A percentile compares a stretch with the other conserved stretches of the same genome.
phyloP scores from a whole-genome alignment of 495 filamentous ascomycete genomes.

The Friedmanniomyces simplex region DNA sequence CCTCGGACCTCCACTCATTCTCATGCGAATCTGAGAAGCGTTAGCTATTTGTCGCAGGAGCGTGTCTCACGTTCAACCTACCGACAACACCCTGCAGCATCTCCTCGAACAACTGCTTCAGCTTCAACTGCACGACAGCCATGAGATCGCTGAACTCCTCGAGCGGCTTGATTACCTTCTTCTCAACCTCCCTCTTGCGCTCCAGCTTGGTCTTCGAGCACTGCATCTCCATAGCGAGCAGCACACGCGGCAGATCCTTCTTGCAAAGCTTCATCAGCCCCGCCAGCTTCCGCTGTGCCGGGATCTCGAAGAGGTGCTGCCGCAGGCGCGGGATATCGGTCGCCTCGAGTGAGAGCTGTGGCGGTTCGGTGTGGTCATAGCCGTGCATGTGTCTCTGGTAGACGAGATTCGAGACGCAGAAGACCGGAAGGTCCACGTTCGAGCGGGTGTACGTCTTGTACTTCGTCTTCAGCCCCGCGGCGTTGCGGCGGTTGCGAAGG shows the following conservation, averaged over 20 bases:
- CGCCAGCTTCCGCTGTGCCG: neutral
- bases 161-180: neutral
- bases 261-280: neutral
- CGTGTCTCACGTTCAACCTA: neutral
- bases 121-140: neutral
- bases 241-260: neutral
- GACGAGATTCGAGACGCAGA: slow-evolving; percentile 1
- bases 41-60: neutral
- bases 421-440: slow-evolving; percentile 6
- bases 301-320: neutral
- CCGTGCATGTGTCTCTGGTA: slow-evolving; percentile 8
- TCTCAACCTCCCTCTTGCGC: neutral
- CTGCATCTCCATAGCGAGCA: neutral
- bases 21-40: neutral
- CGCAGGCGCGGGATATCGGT: slow-evolving; percentile 7
- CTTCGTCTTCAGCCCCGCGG: neutral
- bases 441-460: neutral
- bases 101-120: neutral
- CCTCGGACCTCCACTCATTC: neutral
- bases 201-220: slow-evolving; percentile 3
- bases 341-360: neutral
- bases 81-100: neutral
- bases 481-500: neutral
- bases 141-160: neutral
- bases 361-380: slow-evolving; percentile 2